These are phyloP conservation scores for Rutstroemia sp. DNA, from an alignment of 2,329 filamentous ascomycete genomes.

Conservation along the genomic window DNA sequence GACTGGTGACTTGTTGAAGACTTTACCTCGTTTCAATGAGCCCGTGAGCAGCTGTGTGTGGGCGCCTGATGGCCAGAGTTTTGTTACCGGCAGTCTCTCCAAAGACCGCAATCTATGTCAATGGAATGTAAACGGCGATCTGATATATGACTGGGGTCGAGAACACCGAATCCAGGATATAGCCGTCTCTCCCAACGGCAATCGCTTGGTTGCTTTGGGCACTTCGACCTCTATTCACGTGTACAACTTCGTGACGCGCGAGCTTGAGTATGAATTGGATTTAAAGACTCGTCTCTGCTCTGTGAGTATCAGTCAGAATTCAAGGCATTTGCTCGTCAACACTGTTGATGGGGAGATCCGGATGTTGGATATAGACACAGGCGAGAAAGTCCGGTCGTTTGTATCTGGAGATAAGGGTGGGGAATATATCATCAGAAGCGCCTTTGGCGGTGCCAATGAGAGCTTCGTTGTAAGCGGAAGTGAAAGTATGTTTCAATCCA, in stretches of 20 bases:
- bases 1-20: slow-evolving; percentile 56
- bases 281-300: slow-evolving; percentile 67
- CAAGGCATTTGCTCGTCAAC: slow-evolving; percentile 74
- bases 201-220: slow-evolving; percentile 72
- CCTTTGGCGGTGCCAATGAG: slow-evolving; percentile 84
- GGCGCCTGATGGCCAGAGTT: slow-evolving; percentile 68
- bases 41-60: slow-evolving; percentile 88
- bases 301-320: slow-evolving; percentile 74
- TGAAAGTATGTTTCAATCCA: slow-evolving; percentile 57
- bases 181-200: slow-evolving; percentile 73
- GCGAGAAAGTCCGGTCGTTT: slow-evolving; percentile 66
- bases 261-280: slow-evolving; percentile 68
- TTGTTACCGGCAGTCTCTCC: slow-evolving; percentile 75
- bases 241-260: slow-evolving; percentile 70
- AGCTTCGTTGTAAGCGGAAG: slow-evolving; percentile 89
- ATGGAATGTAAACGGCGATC: slow-evolving; percentile 59
- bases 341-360: slow-evolving; percentile 70
- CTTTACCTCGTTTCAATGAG: slow-evolving; percentile 66
- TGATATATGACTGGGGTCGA: slow-evolving; percentile 58
- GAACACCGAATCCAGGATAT: slow-evolving; percentile 76
- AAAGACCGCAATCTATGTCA: slow-evolving; percentile 58
- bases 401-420: slow-evolving; percentile 63
- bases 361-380: slow-evolving; percentile 68
- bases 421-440: slow-evolving; percentile 71
- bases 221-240: slow-evolving; percentile 65